Conservation (phyloP, 202 grass and related monocot genomes). For the Eragrostis tef region DNA sequence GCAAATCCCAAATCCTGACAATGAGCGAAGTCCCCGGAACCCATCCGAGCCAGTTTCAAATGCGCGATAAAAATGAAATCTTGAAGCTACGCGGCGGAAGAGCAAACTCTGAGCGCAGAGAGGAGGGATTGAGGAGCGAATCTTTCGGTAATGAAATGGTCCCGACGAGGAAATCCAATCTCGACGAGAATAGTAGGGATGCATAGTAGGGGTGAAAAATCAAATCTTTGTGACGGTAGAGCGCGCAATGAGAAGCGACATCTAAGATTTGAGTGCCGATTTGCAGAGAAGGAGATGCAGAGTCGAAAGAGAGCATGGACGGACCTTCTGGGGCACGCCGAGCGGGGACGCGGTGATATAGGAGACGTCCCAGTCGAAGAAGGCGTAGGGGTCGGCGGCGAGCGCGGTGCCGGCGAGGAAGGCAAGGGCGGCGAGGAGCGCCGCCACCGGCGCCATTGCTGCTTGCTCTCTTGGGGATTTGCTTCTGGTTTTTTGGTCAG, state of each 20-base stretch:
- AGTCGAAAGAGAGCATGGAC: no score
- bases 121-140: no score
- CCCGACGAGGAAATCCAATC: no score
- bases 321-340: slow-evolving; percentile 74
- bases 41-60: not conserved
- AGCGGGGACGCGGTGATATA: slow-evolving; percentile 90
- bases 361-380: slow-evolving; percentile 88
- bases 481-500: no score
- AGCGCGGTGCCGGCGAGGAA: slow-evolving; percentile 39
- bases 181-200: no score
- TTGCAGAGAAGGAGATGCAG: not conserved
- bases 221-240: no score
- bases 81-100: not conserved
- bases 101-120: no score
- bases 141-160: no score
- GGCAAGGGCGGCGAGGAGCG: slow-evolving; percentile 31
- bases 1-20: not conserved
- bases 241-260: no score
- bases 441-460: slow-evolving; percentile 37
- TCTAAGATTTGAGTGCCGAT: no score
- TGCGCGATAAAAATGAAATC: not conserved
- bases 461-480: no score
- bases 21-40: not conserved
- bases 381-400: slow-evolving; percentile 76
- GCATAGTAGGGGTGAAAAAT: no score